Percentiles rank a stretch among this genome's conserved stretches.
These are phyloP conservation scores for Capsella bursapastoris DNA, from an alignment of 345 rosid genomes.

Conservation along the genomic window DNA sequence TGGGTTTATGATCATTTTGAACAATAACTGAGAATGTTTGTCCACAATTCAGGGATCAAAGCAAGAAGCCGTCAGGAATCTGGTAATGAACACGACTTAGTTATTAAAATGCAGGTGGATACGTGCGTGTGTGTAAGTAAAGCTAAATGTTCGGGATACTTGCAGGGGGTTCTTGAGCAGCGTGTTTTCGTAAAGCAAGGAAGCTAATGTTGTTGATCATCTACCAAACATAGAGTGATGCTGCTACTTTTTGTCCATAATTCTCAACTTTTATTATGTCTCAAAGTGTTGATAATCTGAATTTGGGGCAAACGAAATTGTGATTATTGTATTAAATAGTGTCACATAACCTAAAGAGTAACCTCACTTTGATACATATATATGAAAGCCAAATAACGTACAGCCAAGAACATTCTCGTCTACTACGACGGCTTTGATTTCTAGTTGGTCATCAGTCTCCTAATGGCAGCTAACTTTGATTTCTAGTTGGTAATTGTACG, in stretches of 20 bases:
- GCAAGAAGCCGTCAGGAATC: constrained; percentile 64
- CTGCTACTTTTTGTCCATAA: not conserved
- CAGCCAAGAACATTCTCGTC: not conserved
- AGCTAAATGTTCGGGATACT: constrained; percentile 8
- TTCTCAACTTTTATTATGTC: not conserved
- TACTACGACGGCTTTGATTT: not conserved
- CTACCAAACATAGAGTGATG: not conserved
- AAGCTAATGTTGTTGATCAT: constrained; percentile 8
- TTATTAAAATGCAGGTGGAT: not conserved
- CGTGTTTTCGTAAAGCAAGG: constrained; percentile 49
- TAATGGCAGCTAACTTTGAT: not conserved
- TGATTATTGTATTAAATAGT: not conserved
- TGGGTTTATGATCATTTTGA: not conserved
- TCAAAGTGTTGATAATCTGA: not conserved
- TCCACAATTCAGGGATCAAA: constrained; percentile 51
- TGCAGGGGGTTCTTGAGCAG: constrained; percentile 69
- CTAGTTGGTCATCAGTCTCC: not conserved
- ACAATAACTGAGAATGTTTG: not conserved
- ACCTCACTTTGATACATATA: not conserved
- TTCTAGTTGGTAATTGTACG: not conserved
- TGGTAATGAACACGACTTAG: constrained; percentile 52
- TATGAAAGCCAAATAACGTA: not conserved
- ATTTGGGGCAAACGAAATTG: not conserved
- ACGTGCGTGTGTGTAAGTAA: not conserved
- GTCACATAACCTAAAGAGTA: not conserved